phyloP scores from a whole-genome alignment of 345 rosid species.

The Rhodomyrtus tomentosa region DNA sequence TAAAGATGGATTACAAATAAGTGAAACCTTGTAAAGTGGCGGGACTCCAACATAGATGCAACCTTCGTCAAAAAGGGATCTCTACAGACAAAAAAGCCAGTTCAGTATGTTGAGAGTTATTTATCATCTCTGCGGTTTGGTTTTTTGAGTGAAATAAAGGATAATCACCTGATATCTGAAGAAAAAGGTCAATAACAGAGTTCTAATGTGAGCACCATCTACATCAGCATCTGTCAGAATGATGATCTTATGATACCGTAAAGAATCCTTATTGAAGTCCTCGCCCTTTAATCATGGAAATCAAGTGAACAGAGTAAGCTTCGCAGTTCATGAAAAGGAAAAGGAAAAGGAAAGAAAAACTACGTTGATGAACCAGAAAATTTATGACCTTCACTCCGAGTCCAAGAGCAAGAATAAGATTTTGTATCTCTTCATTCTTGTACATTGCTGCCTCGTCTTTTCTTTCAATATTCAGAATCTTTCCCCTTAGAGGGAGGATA shows the following conservation, averaged over 20 bases:
- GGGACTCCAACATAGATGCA: slow-evolving; percentile 98
- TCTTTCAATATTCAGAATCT: slow-evolving; percentile 88
- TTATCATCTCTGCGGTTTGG: not conserved
- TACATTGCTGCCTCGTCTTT: slow-evolving; percentile 97
- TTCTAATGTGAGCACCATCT: slow-evolving; percentile 98
- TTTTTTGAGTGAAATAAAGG: not conserved
- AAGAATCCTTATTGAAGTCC: slow-evolving; percentile 69
- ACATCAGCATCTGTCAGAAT: slow-evolving; percentile 99
- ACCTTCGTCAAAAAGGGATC: slow-evolving; percentile 81
- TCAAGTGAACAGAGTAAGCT: not conserved
- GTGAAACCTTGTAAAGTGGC: slow-evolving; percentile 80
- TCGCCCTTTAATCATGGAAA: slow-evolving; percentile 56
- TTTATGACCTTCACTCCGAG: slow-evolving; percentile 83
- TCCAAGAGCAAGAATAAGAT: slow-evolving; percentile 89
- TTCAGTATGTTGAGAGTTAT: not conserved
- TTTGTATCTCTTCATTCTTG: slow-evolving; percentile 95
- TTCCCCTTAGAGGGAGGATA: slow-evolving; percentile 95
- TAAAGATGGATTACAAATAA: not conserved
- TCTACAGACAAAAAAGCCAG: slow-evolving; percentile 25
- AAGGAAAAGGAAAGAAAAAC: not conserved
- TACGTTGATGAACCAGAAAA: not conserved
- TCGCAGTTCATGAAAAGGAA: not conserved
- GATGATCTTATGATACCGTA: slow-evolving; percentile 93
- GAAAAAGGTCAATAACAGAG: slow-evolving; percentile 88
- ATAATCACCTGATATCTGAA: slow-evolving; percentile 85